A percentile compares a stretch with the other conserved stretches of the same genome.
Evolutionary conservation across 2,329 filamentous ascomycete genomes (phyloP).

Genomic region (Juglanconis oblonga): DNA sequence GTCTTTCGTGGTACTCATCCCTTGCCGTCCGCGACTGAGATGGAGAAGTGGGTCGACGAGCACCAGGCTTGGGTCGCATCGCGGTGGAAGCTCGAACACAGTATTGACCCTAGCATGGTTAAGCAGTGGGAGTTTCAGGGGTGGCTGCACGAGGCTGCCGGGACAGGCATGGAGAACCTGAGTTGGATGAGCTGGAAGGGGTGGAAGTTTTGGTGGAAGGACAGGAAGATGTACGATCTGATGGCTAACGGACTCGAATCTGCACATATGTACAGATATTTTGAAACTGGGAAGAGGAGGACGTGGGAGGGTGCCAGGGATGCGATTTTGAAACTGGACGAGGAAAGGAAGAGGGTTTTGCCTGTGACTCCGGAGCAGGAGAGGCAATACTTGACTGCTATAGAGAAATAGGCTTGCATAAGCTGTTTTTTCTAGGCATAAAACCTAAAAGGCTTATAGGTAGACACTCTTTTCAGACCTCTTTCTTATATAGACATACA

Average conservation of each 20-base stretch:
- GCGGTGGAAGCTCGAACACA: constrained; percentile 25
- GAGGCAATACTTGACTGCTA: not conserved
- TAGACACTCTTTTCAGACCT: too few relatives aligned
- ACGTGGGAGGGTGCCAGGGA: constrained; percentile 18
- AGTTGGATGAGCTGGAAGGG: constrained; percentile 19
- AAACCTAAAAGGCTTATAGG: too few relatives aligned
- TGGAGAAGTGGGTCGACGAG: constrained; percentile 33
- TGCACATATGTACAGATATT: constrained; percentile 18
- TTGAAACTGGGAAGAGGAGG: constrained; percentile 20
- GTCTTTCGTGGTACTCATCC: constrained; percentile 37
- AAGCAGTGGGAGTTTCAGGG: constrained; percentile 17
- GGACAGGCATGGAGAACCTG: constrained; percentile 18
- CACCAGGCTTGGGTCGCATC: constrained; percentile 32
- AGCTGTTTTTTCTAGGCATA: too few relatives aligned
- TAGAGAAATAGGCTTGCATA: too few relatives aligned
- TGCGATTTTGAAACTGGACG: constrained; percentile 18
- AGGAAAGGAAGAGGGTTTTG: constrained; percentile 4
- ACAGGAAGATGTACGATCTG: constrained; percentile 18
- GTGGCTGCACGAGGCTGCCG: constrained; percentile 17
- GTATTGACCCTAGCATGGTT: constrained; percentile 13
- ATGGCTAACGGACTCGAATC: constrained; percentile 18
- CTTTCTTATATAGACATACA: too few relatives aligned
- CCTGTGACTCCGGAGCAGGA: constrained; percentile 14
- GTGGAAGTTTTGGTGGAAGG: constrained; percentile 17
- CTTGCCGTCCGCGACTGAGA: constrained; percentile 34